Evolutionary conservation across 176 grass and related monocot genomes (phyloP).

Genomic region (Tillandsia leiboldiana): DNA sequence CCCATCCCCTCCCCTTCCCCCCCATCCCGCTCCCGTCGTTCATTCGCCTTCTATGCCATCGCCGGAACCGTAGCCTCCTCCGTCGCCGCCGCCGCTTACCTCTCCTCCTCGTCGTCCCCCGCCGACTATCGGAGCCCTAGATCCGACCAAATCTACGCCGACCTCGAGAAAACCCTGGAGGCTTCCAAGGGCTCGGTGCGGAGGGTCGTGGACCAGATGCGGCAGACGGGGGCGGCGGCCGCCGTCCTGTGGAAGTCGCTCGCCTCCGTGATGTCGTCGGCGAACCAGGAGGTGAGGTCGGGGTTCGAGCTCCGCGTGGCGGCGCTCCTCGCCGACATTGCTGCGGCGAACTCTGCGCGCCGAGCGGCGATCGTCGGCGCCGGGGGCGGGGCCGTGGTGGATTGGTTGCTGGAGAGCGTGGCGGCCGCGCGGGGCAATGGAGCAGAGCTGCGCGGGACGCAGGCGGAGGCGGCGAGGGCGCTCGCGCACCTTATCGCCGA

Average conservation of each 20-base stretch:
- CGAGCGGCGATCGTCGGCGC: constrained; percentile 69
- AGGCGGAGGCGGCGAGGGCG: constrained; percentile 72
- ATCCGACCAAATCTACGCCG: constrained; percentile 32
- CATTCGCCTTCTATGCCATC: constrained; percentile 6
- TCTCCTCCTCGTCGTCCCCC: constrained; percentile 21
- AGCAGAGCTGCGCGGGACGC: constrained; percentile 47
- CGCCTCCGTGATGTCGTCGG: constrained; percentile 64
- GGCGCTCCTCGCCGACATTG: constrained; percentile 76
- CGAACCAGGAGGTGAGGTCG: constrained; percentile 76
- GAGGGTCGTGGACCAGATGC: constrained; percentile 60
- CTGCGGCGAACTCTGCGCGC: constrained; percentile 53
- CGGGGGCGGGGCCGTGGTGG: constrained; percentile 63
- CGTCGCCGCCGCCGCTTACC: constrained; percentile 15
- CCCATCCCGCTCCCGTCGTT: neutral
- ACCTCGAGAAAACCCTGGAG: constrained; percentile 62
- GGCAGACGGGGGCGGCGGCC: constrained; percentile 52
- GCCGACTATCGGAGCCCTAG: constrained; percentile 18
- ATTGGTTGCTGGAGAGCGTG: constrained; percentile 81
- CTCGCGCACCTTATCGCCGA: constrained; percentile 74
- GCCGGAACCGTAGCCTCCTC: constrained; percentile 28
- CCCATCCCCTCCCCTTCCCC: constrained; percentile 3
- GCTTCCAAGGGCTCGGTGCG: constrained; percentile 52
- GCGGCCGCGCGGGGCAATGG: constrained; percentile 17
- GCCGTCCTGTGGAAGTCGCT: constrained; percentile 71
- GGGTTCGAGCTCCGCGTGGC: constrained; percentile 92